phyloP scores from a whole-genome alignment of 371 early-diverging fungal species.

The Mucor sp. region DNA sequence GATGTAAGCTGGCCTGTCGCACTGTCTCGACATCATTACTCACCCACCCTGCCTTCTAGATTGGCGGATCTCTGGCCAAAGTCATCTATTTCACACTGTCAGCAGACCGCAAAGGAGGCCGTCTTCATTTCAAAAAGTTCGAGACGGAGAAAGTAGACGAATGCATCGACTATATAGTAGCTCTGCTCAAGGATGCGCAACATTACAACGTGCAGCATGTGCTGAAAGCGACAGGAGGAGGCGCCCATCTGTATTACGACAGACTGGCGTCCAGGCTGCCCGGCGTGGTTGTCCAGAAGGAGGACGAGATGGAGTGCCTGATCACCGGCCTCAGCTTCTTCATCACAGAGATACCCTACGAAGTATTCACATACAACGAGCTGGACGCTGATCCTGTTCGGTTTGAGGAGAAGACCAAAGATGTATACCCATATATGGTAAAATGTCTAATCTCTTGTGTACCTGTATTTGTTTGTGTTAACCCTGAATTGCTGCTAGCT shows the following conservation, averaged over 20 bases:
- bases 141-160: conserved; percentile 91
- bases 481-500: conserved; percentile 43
- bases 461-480: not conserved
- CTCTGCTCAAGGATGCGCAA: conserved; percentile 60
- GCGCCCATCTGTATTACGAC: conserved; percentile 72
- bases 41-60: conserved; percentile 29
- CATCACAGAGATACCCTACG: conserved; percentile 89
- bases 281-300: conserved; percentile 72
- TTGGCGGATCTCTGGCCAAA: conserved; percentile 95
- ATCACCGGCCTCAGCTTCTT: conserved; percentile 89
- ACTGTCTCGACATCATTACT: too few relatives aligned
- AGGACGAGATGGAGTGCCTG: conserved; percentile 88
- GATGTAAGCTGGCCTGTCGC: conserved; percentile 56
- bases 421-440: conserved; percentile 82
- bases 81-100: conserved; percentile 83
- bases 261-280: conserved; percentile 48
- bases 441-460: conserved; percentile 1
- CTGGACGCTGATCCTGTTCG: conserved; percentile 71
- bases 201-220: conserved; percentile 36
- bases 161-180: conserved; percentile 82
- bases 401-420: conserved; percentile 73
- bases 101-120: conserved; percentile 71
- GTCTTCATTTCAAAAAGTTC: conserved; percentile 91
- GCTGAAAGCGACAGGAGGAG: conserved; percentile 84
- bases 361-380: conserved; percentile 90